Conservation (phyloP, 1,284 basidiomycete species). For the Naganishia albida region DNA sequence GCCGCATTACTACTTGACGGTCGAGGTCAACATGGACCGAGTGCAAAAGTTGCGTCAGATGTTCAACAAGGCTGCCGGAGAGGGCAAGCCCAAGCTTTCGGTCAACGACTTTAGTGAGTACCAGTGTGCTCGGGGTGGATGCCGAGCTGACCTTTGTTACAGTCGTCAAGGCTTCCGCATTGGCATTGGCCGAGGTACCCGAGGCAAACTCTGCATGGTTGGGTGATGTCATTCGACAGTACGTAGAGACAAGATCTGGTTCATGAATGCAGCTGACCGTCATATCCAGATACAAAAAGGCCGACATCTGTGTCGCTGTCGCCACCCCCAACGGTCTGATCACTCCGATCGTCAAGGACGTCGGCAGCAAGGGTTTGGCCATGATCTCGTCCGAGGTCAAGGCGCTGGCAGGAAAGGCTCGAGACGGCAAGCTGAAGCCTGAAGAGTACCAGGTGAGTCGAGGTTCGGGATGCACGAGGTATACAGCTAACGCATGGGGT, state of each 20-base stretch:
- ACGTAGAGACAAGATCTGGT: constrained; percentile 50
- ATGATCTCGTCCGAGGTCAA: constrained; percentile 91
- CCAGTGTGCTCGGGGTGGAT: neutral
- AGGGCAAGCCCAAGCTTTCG: constrained; percentile 81
- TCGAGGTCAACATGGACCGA: constrained; percentile 92
- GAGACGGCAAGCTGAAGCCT: constrained; percentile 93
- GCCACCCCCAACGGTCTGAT: constrained; percentile 95
- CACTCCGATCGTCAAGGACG: constrained; percentile 96
- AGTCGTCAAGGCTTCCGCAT: constrained; percentile 87
- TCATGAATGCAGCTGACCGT: neutral
- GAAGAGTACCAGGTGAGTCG: constrained; percentile 83
- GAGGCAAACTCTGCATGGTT: constrained; percentile 98
- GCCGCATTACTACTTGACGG: constrained; percentile 97
- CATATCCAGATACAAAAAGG: constrained; percentile 80
- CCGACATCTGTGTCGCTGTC: constrained; percentile 95
- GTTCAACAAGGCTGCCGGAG: constrained; percentile 83
- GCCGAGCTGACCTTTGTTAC: constrained; percentile 33
- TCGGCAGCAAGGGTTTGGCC: constrained; percentile 85
- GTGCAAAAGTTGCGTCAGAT: constrained; percentile 89
- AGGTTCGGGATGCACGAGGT: neutral
- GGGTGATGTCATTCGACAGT: constrained; percentile 93
- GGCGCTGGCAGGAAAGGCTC: constrained; percentile 87
- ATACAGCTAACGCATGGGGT: neutral
- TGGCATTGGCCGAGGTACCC: constrained; percentile 90
- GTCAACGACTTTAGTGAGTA: constrained; percentile 88